Evolutionary conservation across 495 filamentous ascomycete species (phyloP).

Genomic region (Xylaria palmicola): DNA sequence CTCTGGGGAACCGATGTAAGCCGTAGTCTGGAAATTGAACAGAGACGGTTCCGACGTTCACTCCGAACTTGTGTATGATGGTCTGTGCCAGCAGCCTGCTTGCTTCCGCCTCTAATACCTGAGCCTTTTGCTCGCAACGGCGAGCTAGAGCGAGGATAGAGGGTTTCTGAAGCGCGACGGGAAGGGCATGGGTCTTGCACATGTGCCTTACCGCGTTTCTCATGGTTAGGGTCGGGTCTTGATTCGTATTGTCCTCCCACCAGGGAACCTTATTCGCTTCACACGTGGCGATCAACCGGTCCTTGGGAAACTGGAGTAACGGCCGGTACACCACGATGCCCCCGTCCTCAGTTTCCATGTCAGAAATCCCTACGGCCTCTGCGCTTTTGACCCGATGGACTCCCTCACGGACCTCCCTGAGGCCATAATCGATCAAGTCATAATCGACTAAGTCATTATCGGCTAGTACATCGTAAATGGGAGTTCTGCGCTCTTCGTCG

Average conservation of each 20-base stretch:
- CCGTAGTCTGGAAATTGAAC: slow-evolving; percentile 39
- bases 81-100: slow-evolving; percentile 29
- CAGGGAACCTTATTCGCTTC: slow-evolving; percentile 60
- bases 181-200: slow-evolving; percentile 56
- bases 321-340: slow-evolving; percentile 74
- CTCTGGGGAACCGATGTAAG: slow-evolving; percentile 11
- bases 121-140: slow-evolving; percentile 32
- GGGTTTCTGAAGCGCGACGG: slow-evolving; percentile 63
- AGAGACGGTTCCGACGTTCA: slow-evolving; percentile 39
- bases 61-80: slow-evolving; percentile 40
- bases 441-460: slow-evolving; percentile 14
- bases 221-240: slow-evolving; percentile 69
- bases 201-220: slow-evolving; percentile 80
- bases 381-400: slow-evolving; percentile 16
- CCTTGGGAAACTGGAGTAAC: slow-evolving; percentile 71
- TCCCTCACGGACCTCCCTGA: too few relatives aligned
- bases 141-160: slow-evolving; percentile 59
- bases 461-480: slow-evolving; percentile 7
- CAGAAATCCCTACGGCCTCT: slow-evolving; percentile 7
- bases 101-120: slow-evolving; percentile 35
- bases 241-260: slow-evolving; percentile 86
- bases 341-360: slow-evolving; percentile 57
- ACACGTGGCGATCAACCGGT: slow-evolving; percentile 71
- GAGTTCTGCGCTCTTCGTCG: slow-evolving; percentile 14
- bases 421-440: too few relatives aligned